Conservation (phyloP, 2,329 filamentous ascomycete species). For the Ophiostoma sp. region DNA sequence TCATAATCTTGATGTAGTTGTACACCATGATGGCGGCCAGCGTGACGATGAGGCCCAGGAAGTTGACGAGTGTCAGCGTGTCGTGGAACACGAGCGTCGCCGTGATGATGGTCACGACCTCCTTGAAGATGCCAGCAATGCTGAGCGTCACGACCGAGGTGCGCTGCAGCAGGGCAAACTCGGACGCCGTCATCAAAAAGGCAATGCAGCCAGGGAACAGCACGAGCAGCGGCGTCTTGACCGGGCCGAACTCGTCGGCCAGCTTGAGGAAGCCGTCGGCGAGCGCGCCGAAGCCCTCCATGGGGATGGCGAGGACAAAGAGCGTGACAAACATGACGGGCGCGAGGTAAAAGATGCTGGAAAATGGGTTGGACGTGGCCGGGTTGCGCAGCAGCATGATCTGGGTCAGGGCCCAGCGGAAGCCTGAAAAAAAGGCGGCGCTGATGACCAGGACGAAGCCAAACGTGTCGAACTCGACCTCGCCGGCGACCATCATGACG, state of each 20-base stretch:
- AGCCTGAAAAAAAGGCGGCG: conserved; percentile 90
- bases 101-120: conserved; percentile 90
- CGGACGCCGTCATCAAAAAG: conserved; percentile 93
- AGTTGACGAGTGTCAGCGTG: conserved; percentile 77
- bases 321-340: conserved; percentile 91
- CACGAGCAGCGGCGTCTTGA: conserved; percentile 65
- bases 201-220: conserved; percentile 87
- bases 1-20: conserved; percentile 88
- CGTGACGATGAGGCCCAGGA: conserved; percentile 81
- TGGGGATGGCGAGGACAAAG: conserved; percentile 71
- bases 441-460: conserved; percentile 91
- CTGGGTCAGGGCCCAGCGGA: conserved; percentile 97
- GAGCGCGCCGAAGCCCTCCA: conserved; percentile 72
- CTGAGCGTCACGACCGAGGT: conserved; percentile 94
- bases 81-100: conserved; percentile 87
- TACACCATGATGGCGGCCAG: conserved; percentile 81
- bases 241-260: conserved; percentile 59
- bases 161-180: conserved; percentile 90
- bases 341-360: conserved; percentile 94
- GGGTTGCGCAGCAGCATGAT: conserved; percentile 91
- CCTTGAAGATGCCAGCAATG: conserved; percentile 98
- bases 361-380: conserved; percentile 93
- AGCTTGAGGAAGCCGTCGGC: conserved; percentile 60
- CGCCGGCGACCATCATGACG: conserved; percentile 96
- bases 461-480: conserved; percentile 78